Percentiles rank a stretch among this genome's conserved stretches.
phyloP scores from a whole-genome alignment of 495 filamentous ascomycete species.

The Lophiotrema nucula region DNA sequence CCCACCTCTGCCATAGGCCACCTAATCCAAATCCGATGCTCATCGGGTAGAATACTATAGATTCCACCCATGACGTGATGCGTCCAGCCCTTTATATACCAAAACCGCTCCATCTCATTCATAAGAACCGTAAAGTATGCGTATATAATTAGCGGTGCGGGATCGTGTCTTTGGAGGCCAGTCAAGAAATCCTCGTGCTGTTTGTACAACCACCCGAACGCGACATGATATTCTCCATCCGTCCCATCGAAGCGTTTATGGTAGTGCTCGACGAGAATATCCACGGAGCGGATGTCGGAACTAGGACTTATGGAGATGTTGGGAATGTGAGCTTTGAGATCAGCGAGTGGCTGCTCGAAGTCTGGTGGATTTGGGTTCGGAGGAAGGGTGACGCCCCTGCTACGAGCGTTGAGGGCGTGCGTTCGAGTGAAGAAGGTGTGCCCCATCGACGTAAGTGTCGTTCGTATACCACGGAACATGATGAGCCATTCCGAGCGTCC shows the following conservation, averaged over 20 bases:
- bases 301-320: neutral
- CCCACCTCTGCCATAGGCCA: constrained; percentile 12
- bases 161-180: constrained; percentile 1
- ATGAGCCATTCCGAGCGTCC: constrained; percentile 17
- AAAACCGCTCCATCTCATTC: constrained; percentile 12
- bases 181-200: neutral
- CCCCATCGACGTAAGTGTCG: neutral
- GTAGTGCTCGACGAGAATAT: constrained; percentile 2
- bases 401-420: neutral
- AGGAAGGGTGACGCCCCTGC: neutral
- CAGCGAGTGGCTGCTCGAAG: neutral
- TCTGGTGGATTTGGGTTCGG: neutral
- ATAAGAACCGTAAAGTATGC: constrained; percentile 7
- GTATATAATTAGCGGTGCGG: constrained; percentile 2
- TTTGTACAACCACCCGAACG: constrained; percentile 10
- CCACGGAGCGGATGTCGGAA: neutral
- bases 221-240: constrained; percentile 1
- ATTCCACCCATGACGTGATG: constrained; percentile 11
- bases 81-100: constrained; percentile 18
- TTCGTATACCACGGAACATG: constrained; percentile 15
- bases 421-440: neutral
- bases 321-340: neutral
- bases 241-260: neutral
- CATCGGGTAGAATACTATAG: neutral
- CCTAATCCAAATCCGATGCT: constrained; percentile 9